phyloP scores from a whole-genome alignment of 129 eudicot species.

The Flaveria sonorensis region DNA sequence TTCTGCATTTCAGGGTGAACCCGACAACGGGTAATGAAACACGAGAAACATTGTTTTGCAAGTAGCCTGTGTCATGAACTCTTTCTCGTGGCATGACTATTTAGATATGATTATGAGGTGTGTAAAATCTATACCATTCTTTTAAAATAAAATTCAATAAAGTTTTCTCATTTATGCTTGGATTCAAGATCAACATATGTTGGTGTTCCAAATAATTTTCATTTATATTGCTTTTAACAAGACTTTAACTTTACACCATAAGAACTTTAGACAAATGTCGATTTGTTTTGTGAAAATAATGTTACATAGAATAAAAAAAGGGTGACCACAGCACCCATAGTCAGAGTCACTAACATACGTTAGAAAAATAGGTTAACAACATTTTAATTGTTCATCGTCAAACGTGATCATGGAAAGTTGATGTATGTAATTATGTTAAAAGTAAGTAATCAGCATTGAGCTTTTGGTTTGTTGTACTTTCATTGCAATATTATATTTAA shows the following conservation, averaged over 20 bases:
- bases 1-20: conserved; percentile 53
- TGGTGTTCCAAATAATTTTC: background rate
- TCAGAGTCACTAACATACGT: too few species aligned
- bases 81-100: background rate
- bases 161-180: background rate
- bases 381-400: too few species aligned
- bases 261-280: background rate
- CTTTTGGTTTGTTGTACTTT: too few species aligned
- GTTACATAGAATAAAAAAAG: too few species aligned
- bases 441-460: too few species aligned
- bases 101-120: conserved; percentile 14
- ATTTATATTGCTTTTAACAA: background rate
- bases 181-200: background rate
- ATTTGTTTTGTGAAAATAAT: too few species aligned
- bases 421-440: too few species aligned
- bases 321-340: too few species aligned
- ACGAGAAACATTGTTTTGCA: conserved; percentile 77
- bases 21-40: conserved; percentile 80
- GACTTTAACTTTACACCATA: background rate
- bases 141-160: background rate
- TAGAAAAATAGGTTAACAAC: too few species aligned
- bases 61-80: conserved; percentile 26
- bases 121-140: conserved; percentile 33
- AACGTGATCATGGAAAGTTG: too few species aligned
- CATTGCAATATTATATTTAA: too few species aligned